Evolutionary conservation across 106 monocot species (phyloP), one percentile per base, ranked within the genome.

Genomic region (Acorus gramineus): DNA sequence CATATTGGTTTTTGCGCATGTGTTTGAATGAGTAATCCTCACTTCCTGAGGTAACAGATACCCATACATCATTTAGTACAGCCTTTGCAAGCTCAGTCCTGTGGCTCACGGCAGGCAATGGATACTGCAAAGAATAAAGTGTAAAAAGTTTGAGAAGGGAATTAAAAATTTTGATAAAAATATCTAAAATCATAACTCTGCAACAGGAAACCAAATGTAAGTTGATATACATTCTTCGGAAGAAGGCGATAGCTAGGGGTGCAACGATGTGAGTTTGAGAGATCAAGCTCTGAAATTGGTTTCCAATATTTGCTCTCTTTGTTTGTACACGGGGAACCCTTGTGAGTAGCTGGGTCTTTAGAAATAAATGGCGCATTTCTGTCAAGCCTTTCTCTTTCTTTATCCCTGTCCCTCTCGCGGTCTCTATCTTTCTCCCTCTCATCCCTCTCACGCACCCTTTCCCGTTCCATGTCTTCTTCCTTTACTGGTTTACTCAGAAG

Each of bases 1-100:
- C 84, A 62, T 84, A 84, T 62, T 84, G 76, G 73, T 79, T 84
- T 73, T 79, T 84, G 50, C 79, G 72, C 80, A 80, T 84, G 71
- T 80, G 80, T 63, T 84, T 84, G 11, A 77, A 84, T 60, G 82
- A 82, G 64, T 80, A 80, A 57, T 84, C 84, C 65, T 84, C 84
- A 71, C 80, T 77, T 42, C 84, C 84, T 12, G 80, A 84, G 46
- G 84, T 80, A 55, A 80, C 77, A 42, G 84, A 84, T 10, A 84
- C 84, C 84, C 76, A 79, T 5, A 72, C 56, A 79, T 84, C 84
- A 76, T 84, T 84, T 28, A 84, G 55, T 2, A 84, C 69, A 44
- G 71, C 72, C 28, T 57, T 55, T 46, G 80, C 84, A 46, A 84
- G 73, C 52, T 80, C 80, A 71, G 84, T 84, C 62, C 73, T 66